Base-by-base conservation (phyloP, 768 basidiomycete species). In the Boletales sp. region DNA sequence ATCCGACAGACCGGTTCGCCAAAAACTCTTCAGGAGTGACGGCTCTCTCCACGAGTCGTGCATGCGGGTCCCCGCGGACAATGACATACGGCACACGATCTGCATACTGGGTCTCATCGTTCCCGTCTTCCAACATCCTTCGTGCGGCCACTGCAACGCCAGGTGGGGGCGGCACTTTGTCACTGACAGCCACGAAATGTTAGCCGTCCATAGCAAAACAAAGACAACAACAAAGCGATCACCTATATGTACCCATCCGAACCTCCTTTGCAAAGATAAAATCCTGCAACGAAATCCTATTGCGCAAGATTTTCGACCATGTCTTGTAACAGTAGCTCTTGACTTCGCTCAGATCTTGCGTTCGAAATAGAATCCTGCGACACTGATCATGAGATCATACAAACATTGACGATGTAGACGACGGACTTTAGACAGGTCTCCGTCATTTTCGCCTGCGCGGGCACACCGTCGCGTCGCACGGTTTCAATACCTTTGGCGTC, bases 401-500 rank as follows among this genome's bases (percentile, higher is more conserved):
- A 10, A 21, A 30, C 7, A 17, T 3, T 5, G 1, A 6, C 35
- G 6, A n/a, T 19, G 21, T 32, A 47, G 12, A 10, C 1, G 0
- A 64, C 77, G 55, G 58, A 95, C 94, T 94, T 97, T 46, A 97
- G 66, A 58, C 86, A 87, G 6, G 77, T 82, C 67, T 98, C 95
- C 2, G 87, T 82, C 83, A 98, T 94, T 71, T 97, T 97, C 60
- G 83, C 80, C 63, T 93, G 90, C 0, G 94, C 97, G 5, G 82
- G 80, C 29, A 97, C 83, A 10, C 93, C 93, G 61, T 99, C 97
- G 51, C 97, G 75, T 6, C 97, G 80, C 29, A 98, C 89, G 2
- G 94, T 97, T 69, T 99, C 97, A 46, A 99, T 97, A 1, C 97
- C 97, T 64, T 99, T 98, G 7, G 94, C 97, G 58, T 99, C 95